Evolutionary conservation across 495 filamentous ascomycete species (phyloP), one percentile per base, ranked within the genome.

Genomic region (Tuber borchii): DNA sequence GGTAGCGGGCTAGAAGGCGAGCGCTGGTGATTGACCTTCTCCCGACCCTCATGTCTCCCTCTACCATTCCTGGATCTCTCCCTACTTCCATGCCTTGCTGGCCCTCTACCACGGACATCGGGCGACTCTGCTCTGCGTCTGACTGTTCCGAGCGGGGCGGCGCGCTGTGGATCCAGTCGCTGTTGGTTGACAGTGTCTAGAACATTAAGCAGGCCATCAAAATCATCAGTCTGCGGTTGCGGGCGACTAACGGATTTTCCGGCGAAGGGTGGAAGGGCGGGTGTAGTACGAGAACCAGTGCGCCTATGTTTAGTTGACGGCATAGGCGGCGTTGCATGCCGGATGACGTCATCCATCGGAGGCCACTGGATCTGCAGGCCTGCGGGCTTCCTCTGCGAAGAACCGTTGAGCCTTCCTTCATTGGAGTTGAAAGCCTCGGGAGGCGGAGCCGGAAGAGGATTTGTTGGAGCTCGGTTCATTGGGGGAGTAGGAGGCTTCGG

Each of bases 1-100:
- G 93, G 93, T 65, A 93, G 83, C 26, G 94, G 93, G 4, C 92
- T 93, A 0, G 93, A 93, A 43, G 94, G 93, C 3, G 94, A 97
- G 61, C 91, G 85, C 70, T 86, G 85, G n/a, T 84, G 75, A 40
- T 91, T 89, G 4, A 86, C 86, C 40, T 88, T 87, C n/a, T 87
- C 86, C 3, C 88, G 86, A 69, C 81, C 85, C 46, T 84, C 77
- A 73, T 86, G 88, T 71, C 87, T 81, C 34, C 86, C 86, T 77
- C 90, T 86, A 31, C 84, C 87, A 71, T 86, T 89, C 83, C 78
- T 85, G 80, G 84, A 92, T 82, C 84, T 89, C 69, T 83, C 88
- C 74, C 85, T 88, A 75, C 76, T 84, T 78, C 82, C 85, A 75
- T 79, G 84, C 61, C 82, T 81, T 71, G 76, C 82, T 22, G 74